These are phyloP conservation scores for Chlorociboria aeruginascens DNA, from an alignment of 495 filamentous ascomycete genomes.

Conservation along the genomic window DNA sequence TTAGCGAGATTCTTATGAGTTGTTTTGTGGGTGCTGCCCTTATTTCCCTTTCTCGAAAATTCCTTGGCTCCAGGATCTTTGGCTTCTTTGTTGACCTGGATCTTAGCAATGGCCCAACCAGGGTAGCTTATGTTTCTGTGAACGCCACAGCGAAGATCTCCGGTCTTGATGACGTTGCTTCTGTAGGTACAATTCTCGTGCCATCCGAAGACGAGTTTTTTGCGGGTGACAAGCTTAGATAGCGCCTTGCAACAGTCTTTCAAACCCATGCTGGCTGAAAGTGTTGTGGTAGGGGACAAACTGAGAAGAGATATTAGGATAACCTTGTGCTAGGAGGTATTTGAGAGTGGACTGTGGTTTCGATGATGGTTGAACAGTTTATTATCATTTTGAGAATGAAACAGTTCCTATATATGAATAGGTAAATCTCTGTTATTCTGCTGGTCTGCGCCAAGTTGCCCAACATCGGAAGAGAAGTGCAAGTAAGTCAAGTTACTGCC, in stretches of 20 bases:
- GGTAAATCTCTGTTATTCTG: no score
- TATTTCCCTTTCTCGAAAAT: neutral
- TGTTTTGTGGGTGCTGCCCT: neutral
- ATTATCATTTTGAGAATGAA: no score
- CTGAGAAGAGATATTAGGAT: no score
- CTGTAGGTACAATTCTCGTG: neutral
- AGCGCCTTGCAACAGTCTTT: conserved; percentile 1
- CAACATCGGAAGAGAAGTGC: no score
- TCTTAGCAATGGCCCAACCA: neutral
- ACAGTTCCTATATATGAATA: no score
- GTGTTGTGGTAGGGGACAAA: neutral
- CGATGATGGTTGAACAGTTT: no score
- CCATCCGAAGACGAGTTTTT: neutral
- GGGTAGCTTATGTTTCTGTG: neutral
- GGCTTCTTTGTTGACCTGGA: neutral
- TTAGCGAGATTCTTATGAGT: conserved; percentile 1
- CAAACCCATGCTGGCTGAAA: neutral
- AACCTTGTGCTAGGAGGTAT: no score
- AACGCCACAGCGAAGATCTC: neutral
- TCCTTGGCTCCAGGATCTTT: neutral
- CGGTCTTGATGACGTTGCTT: conserved; percentile 1
- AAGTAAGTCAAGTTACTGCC: no score
- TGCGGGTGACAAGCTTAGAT: neutral
- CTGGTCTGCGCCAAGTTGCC: no score
- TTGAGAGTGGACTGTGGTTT: no score